Evolutionary conservation across 495 filamentous ascomycete genomes (phyloP), one percentile per base, ranked within the genome.

Genomic region (Echria macrotheca): DNA sequence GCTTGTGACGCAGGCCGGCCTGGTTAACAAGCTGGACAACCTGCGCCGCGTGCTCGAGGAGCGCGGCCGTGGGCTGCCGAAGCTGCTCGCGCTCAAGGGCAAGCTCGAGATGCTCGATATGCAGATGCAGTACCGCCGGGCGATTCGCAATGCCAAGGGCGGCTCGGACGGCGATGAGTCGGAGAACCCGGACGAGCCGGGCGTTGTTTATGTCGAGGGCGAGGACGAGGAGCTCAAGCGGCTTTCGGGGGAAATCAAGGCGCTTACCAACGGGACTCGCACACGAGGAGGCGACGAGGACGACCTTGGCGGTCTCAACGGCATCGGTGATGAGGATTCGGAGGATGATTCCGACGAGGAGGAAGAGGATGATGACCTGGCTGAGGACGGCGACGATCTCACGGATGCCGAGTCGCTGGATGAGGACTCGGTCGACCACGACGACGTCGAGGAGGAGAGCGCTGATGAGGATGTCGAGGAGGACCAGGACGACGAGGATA

Each of bases 71-170:
- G 89, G 84, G 22, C 74, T 97, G n/a, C 80, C 86, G 19, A 85
- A 83, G 35, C 70, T 98, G 26, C 73, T 96, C 18, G 73, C 87
- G n/a, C 75, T 98, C 21, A 94, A 95, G 70, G 91, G 91, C 11
- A 91, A 93, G 61, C 77, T 96, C 8, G 91, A 96, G 61, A 84
- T 96, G 81, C 70, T 95, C 37, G 80, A 89, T 47, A 83, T 89
- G 9, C 93, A 98, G 66, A 78, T 96, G 47, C 80, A 89, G 52
- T 67, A 95, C 52, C 74, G 93, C 23, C 81, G 82, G 48, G 74
- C 72, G 14, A 75, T 87, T 61, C 76, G 78, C 53, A 66, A 68
- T 23, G 66, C 60, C n/a, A 74, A 73, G 25, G 68, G 82, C 26
- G 21, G 10, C 14, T 86, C 85, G 1, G 83, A 85, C n/a, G 84